Base-by-base conservation (phyloP, 140 eudicot genomes). In the Flaveria floridana region DNA sequence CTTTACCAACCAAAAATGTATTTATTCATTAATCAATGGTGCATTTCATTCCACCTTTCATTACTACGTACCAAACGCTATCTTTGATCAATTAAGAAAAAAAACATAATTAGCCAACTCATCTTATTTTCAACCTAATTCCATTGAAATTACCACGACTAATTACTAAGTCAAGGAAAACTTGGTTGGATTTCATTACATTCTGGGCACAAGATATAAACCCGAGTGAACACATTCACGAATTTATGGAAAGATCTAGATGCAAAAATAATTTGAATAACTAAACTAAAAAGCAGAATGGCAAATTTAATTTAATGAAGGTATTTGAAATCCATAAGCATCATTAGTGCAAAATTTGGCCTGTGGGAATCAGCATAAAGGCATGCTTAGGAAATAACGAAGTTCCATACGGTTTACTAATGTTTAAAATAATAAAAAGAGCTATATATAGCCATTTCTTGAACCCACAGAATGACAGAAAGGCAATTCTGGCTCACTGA, bases 281-380 rank as follows among this genome's bases (percentile, higher is more conserved):
- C 37, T 4, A 51, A 14, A 51, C 18, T 51, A 51, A 51, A 51
- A 13, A 15, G 57, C 8, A 12, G 57, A 51, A 14, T 51, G 15
- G 8, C 57, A 51, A 15, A 18, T 3, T 51, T 51, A 51, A 14
- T 14, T 15, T 51, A 51, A 50, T 14, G 56, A 50, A 50, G 19
- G 56, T 53, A 61, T 61, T 26, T 61, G 18, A 23, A 30, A 30
- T 4, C 25, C 25, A 34, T 64, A 64, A 64, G 48, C 70, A 64
- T n/a, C 50, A 30, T 64, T 62, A 28, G 68, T 62, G 68, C 68
- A 62, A 26, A 62, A 28, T 62, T 62, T 62, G 46, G 68, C 68
- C 12, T 4, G 12, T 68, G 69, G 58, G 68, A 28, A 62, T 62
- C 20, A 62, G 12, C 44, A 62, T 62, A 62, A 62, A 26, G 46